Base-by-base conservation (phyloP, 2,329 filamentous ascomycete genomes). In the Grosmannia serpens region DNA sequence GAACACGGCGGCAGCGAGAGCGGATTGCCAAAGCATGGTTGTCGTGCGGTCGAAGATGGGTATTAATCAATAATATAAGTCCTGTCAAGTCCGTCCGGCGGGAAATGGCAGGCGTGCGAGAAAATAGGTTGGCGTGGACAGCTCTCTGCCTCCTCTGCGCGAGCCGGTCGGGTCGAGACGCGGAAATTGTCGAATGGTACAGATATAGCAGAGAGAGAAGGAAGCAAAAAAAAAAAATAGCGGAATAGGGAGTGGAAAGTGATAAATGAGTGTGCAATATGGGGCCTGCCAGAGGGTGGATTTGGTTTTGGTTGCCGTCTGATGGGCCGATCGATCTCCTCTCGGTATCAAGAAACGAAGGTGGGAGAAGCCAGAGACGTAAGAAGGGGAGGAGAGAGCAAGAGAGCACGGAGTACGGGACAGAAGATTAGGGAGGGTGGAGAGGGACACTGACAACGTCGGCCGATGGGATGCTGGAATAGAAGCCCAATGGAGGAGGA, bases 21-120 rank as follows among this genome's bases (percentile, higher is more conserved):
- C 61, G 33, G 66, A 66, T 60, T 68, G 67, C 70, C 71, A 71
- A 61, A 71, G 60, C 74, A 76, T 75, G 33, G 61, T 26, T 20
- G 13, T n/a, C 7, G 17, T 26, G n/a, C 8, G 29, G 10, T 41
- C 26, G n/a, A 20, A 33, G 33, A 26, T 17, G n/a, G 2, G 52
- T 27, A 50, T 50, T 50, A 31, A 9, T 31, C 22, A 13, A 33
- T 31, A 31, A 17, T 26, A 27, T 13, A 24, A 54, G 52, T 35
- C 49, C 57, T 33, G 33, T 51, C 52, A 31, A 60, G 27, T 60
- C 63, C 62, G 62, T 59, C 62, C 63, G 62, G 62, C 63, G 55
- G 54, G 33, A 20, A 47, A 10, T 46, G 53, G 53, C 20, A 44
- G 31, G n/a, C 9, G 20, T 4, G 7, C 24, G 41, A 35, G 10